phyloP scores from a whole-genome alignment of 2,329 filamentous ascomycete species.

The Aspergillus sp. region DNA sequence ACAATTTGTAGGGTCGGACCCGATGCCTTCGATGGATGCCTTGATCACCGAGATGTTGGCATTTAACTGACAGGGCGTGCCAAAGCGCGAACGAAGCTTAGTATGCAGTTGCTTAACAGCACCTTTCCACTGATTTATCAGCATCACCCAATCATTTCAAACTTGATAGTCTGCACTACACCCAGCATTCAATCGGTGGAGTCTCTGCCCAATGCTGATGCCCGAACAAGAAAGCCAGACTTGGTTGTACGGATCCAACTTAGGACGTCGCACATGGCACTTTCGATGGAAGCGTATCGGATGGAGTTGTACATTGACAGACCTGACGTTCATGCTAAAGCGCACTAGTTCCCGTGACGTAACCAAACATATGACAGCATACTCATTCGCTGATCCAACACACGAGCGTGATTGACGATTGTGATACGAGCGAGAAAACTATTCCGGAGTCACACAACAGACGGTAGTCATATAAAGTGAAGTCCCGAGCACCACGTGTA shows the following conservation, averaged over 20 bases:
- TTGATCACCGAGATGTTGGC: not conserved
- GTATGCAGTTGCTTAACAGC: not conserved
- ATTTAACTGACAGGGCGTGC: not conserved
- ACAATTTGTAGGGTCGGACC: not conserved
- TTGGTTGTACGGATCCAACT: not conserved
- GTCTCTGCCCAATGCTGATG: not conserved
- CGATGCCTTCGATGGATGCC: not conserved
- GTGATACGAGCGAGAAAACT: not conserved
- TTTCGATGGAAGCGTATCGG: not conserved
- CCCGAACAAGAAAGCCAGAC: not conserved
- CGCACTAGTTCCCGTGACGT: not conserved
- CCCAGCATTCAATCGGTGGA: not conserved
- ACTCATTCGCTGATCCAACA: not conserved
- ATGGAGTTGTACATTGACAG: not conserved
- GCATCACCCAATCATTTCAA: not conserved
- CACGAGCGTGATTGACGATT: not conserved
- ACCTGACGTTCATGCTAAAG: not conserved
- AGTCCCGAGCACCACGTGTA: not conserved
- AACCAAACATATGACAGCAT: not conserved
- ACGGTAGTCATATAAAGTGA: not conserved
- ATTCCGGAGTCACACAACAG: not conserved
- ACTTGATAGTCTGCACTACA: not conserved
- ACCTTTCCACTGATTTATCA: not conserved
- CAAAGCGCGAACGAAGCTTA: not conserved
- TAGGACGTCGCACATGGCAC: not conserved